These are phyloP conservation scores for Rhizopus arrhizus DNA, from an alignment of 371 early-diverging fungal species.

Conservation along the genomic window DNA sequence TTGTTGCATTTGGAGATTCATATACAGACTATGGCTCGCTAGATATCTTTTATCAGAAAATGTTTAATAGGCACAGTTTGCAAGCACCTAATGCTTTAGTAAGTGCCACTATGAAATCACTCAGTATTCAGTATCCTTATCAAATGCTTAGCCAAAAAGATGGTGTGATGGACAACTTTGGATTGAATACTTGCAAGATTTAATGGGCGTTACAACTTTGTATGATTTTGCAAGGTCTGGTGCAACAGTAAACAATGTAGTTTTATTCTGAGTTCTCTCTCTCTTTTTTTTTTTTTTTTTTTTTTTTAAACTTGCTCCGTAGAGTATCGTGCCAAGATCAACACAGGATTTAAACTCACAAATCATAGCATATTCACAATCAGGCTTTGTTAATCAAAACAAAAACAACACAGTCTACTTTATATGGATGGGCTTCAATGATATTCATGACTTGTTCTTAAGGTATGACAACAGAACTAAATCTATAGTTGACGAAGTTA, in stretches of 20 bases:
- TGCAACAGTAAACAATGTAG: constrained; percentile 23
- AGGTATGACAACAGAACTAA: not conserved
- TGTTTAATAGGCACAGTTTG: not conserved
- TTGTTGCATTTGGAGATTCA: constrained; percentile 26
- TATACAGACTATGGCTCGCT: constrained; percentile 20
- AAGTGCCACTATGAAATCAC: not conserved
- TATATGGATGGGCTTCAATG: constrained; percentile 26
- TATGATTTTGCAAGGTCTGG: constrained; percentile 26
- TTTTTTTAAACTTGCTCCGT: not conserved
- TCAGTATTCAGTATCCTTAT: not conserved
- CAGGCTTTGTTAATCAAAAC: not conserved
- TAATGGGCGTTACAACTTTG: not conserved
- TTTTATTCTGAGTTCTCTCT: not conserved
- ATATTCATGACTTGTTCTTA: constrained; percentile 14
- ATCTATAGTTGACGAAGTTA: not conserved
- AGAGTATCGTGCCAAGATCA: constrained; percentile 4
- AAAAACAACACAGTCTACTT: constrained; percentile 2
- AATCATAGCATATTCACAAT: constrained; percentile 2
- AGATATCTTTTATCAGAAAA: constrained; percentile 2
- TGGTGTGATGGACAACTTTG: constrained; percentile 17
- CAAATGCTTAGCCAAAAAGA: constrained; percentile 6
- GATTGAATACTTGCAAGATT: constrained; percentile 18
- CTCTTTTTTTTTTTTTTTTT: not conserved
- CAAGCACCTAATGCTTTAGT: not conserved
- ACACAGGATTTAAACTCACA: constrained; percentile 16